Percentiles rank a stretch among this genome's conserved stretches.
These are phyloP conservation scores for Lasiodiplodia theobromae DNA, from an alignment of 2,329 filamentous ascomycete species.

Conservation along the genomic window DNA sequence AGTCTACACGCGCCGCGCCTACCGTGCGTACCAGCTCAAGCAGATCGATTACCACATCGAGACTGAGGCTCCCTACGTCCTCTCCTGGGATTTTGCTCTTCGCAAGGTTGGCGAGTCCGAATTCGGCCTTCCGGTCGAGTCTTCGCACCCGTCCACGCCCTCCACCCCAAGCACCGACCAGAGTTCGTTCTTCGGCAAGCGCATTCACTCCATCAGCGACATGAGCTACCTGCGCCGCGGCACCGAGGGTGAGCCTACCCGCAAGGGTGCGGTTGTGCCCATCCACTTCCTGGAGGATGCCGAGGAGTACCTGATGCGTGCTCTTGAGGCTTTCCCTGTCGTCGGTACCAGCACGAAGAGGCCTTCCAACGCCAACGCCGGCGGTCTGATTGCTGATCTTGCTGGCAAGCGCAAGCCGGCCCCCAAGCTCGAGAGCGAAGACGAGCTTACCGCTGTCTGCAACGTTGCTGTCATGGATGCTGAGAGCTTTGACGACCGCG, in stretches of 20 bases:
- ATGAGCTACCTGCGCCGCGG: conserved; percentile 86
- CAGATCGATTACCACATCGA: conserved; percentile 86
- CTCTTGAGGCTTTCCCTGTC: conserved; percentile 80
- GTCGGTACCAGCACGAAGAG: conserved; percentile 63
- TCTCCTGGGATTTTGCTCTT: conserved; percentile 96
- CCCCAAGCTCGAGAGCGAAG: conserved; percentile 64
- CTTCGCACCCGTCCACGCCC: conserved; percentile 76
- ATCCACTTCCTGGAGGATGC: conserved; percentile 89
- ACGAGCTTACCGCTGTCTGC: conserved; percentile 88
- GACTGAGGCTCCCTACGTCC: conserved; percentile 75
- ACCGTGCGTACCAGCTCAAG: conserved; percentile 94
- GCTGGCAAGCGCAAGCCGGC: conserved; percentile 71
- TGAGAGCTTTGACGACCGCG: conserved; percentile 81
- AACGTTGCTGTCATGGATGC: conserved; percentile 91
- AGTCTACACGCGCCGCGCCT: conserved; percentile 94
- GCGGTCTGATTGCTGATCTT: conserved; percentile 74
- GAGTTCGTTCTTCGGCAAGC: conserved; percentile 63
- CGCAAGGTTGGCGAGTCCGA: conserved; percentile 92
- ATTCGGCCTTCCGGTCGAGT: conserved; percentile 81
- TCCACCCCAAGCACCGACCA: conserved; percentile 72
- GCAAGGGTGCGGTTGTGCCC: conserved; percentile 94
- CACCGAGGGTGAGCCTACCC: conserved; percentile 73
- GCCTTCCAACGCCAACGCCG: conserved; percentile 55
- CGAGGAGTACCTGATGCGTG: conserved; percentile 84
- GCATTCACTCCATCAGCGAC: conserved; percentile 94